A percentile compares a stretch with the other conserved stretches of the same genome.
phyloP scores from a whole-genome alignment of 176 grass and related monocot genomes.

The Themeda triandra region DNA sequence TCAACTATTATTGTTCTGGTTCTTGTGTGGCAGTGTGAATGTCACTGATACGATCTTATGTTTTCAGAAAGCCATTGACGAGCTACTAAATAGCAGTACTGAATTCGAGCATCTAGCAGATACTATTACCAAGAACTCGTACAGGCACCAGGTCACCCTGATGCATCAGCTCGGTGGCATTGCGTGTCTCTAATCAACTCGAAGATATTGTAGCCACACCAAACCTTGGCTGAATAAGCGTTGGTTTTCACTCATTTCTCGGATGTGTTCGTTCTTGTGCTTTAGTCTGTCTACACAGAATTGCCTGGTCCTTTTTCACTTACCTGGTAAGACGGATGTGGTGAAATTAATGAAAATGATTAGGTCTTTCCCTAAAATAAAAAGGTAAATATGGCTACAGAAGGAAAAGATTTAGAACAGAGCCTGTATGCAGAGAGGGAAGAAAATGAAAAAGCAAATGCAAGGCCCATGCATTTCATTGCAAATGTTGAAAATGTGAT shows the following conservation, averaged over 20 bases:
- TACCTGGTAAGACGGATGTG: neutral
- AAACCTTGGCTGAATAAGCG: slow-evolving; percentile 20
- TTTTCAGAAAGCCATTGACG: slow-evolving; percentile 68
- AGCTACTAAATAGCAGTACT: slow-evolving; percentile 35
- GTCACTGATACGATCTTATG: neutral
- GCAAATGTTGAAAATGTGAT: neutral
- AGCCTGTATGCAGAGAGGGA: too few relatives aligned
- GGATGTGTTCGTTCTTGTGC: neutral
- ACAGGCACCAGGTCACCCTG: slow-evolving; percentile 35
- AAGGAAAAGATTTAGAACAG: neutral
- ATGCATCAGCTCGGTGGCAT: neutral
- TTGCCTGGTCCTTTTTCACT: neutral
- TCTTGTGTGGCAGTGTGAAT: neutral
- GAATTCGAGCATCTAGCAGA: slow-evolving; percentile 40
- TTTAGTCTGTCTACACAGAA: neutral
- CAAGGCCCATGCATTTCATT: neutral
- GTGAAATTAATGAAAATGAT: neutral
- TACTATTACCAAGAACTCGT: slow-evolving; percentile 22
- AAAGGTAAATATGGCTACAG: neutral
- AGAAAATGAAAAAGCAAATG: neutral
- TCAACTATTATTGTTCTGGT: neutral
- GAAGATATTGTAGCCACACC: neutral
- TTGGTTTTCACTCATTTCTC: neutral
- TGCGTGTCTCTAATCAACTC: neutral
- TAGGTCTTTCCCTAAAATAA: neutral